These are phyloP conservation scores for Suaeda aralocaspica DNA, from an alignment of 148 eudicot species.

Conservation along the genomic window DNA sequence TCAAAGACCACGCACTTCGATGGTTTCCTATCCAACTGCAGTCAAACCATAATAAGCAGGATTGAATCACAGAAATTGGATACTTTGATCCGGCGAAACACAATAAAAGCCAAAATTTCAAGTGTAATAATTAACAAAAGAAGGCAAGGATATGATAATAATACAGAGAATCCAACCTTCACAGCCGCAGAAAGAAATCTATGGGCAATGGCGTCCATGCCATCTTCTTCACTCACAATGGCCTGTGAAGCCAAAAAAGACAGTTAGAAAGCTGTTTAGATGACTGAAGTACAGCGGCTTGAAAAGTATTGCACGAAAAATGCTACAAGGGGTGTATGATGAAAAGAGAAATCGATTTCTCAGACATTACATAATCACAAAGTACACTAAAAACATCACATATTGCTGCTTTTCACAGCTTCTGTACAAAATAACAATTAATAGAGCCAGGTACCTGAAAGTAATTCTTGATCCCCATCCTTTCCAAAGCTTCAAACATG, in stretches of 20 bases:
- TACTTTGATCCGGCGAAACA: too few species aligned
- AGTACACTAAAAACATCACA: neutral
- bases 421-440: neutral
- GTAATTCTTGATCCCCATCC: constrained; percentile 76
- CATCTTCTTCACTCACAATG: constrained; percentile 88
- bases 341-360: neutral
- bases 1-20: constrained; percentile 91
- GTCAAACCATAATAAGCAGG: constrained; percentile 1
- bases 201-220: constrained; percentile 92
- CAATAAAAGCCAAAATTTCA: neutral
- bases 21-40: constrained; percentile 96
- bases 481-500: constrained; percentile 64
- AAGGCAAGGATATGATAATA: too few species aligned
- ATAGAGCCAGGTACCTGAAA: constrained; percentile 54
- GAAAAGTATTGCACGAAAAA: neutral
- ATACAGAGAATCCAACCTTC: too few species aligned
- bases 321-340: neutral
- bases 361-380: neutral
- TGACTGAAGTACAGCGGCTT: neutral
- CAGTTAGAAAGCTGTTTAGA: constrained; percentile 4
- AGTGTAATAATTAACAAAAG: neutral
- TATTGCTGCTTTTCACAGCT: neutral
- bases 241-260: constrained; percentile 48
- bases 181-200: constrained; percentile 84
- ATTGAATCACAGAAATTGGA: neutral